Percentiles rank a stretch among this genome's conserved stretches.
Evolutionary conservation across 2,329 filamentous ascomycete species (phyloP).

Genomic region (Hypoxylon sp.): DNA sequence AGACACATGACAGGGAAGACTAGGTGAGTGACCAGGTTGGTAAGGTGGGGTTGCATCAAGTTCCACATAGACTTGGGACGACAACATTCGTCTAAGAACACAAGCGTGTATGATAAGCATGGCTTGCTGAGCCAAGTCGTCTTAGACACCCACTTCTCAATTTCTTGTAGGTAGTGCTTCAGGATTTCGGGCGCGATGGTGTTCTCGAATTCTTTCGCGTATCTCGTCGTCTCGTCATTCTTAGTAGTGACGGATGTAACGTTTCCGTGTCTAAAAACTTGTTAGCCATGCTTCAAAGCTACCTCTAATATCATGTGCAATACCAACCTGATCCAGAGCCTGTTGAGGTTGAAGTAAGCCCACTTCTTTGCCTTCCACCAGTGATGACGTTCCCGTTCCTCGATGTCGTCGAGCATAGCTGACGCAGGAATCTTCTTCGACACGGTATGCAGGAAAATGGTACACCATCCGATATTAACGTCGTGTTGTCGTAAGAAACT

Average conservation of each 20-base stretch:
- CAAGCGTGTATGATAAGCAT: conserved; percentile 91
- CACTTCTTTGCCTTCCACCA: conserved; percentile 99
- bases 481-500: conserved; percentile 82
- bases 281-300: conserved; percentile 47
- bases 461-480: conserved; percentile 94
- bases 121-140: conserved; percentile 95
- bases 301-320: conserved; percentile 25
- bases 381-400: conserved; percentile 92
- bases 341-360: conserved; percentile 97
- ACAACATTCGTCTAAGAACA: conserved; percentile 97
- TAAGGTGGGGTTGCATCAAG: conserved; percentile 92
- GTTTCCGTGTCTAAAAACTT: conserved; percentile 83
- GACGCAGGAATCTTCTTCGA: conserved; percentile 85
- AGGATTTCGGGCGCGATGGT: conserved; percentile 97
- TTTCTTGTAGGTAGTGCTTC: conserved; percentile 92
- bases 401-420: conserved; percentile 82
- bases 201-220: conserved; percentile 90
- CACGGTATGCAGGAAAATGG: conserved; percentile 91
- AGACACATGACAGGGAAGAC: conserved; percentile 96
- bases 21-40: conserved; percentile 92
- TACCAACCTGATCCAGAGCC: conserved; percentile 87
- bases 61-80: conserved; percentile 98
- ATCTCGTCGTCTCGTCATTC: conserved; percentile 81
- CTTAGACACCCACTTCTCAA: conserved; percentile 98
- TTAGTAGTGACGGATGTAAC: conserved; percentile 82